Base-by-base conservation (phyloP, 2,329 filamentous ascomycete genomes). In the Amauroascus niger region DNA sequence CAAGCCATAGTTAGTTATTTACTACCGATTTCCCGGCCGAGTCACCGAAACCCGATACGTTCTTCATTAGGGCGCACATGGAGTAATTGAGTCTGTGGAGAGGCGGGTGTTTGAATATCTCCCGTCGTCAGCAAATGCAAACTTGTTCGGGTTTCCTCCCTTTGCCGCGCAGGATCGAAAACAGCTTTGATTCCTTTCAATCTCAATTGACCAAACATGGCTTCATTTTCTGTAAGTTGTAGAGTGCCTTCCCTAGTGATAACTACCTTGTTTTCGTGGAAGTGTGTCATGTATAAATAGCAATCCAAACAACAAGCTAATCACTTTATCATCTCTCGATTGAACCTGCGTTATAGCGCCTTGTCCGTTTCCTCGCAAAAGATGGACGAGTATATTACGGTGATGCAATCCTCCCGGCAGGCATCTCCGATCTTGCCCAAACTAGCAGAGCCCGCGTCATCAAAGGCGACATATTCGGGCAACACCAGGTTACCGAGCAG, bases 301-400 rank as follows among this genome's bases (percentile, higher is more conserved):
- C n/a, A 24, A 35, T 1, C 8, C 5, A 8, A 18, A 16, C 28
- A 49, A 14, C 41, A 41, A 8, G 39, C 26, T 41, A 20, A 41
- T 33, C 18, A n/a, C n/a, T n/a, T n/a, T n/a, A n/a, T n/a, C n/a
- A n/a, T n/a, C n/a, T n/a, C n/a, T 20, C 16, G n/a, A 7, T 40
- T 3, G 26, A 18, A 30, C 16, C 3, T 14, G 13, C n/a, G 24
- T 16, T 32, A 18, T 62, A 87, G 81, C 80, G 83, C 62, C 81
- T 89, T 37, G 74, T 89, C 60, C 82, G 86, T 51, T 89, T 88
- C 70, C 77, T 87, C 7, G 81, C 84, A 62, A 80, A 78, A 61
- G 82, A 88, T 63, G 84, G 84, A 65, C 75, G 75, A 53, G 77
- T 79, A 33, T 85, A 87, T 69, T 87, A 87, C 59, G 86, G 86